These are phyloP conservation scores for Aspergillus ellipticus DNA, from an alignment of 495 filamentous ascomycete species.

Conservation along the genomic window DNA sequence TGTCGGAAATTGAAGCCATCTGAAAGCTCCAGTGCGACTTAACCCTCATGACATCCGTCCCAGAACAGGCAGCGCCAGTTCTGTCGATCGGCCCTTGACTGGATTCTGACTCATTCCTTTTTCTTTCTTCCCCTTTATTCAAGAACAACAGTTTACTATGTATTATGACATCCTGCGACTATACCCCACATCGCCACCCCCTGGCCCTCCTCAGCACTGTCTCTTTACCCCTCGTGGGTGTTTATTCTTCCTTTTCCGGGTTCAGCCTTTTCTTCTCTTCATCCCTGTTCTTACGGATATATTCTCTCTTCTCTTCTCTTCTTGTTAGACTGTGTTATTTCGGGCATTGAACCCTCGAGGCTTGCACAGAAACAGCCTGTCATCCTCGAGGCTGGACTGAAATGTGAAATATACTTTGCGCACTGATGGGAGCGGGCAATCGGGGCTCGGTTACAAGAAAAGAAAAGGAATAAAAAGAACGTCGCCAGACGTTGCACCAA, in stretches of 20 bases:
- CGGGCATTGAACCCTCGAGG: not conserved
- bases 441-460: too few species aligned
- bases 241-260: conserved; percentile 9
- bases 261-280: not conserved
- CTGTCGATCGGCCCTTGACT: too few species aligned
- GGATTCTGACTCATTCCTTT: not conserved
- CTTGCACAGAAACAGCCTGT: conserved; percentile 8
- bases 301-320: not conserved
- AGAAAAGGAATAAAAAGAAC: not conserved
- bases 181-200: conserved; percentile 19
- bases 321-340: not conserved
- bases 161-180: conserved; percentile 11
- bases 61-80: too few species aligned
- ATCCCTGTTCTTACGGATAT: not conserved
- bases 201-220: conserved; percentile 12
- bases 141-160: conserved; percentile 5
- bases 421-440: too few species aligned
- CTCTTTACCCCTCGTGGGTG: not conserved
- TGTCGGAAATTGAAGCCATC: not conserved
- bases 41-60: too few species aligned
- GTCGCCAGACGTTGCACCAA: not conserved
- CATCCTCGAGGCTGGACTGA: not conserved
- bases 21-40: too few species aligned
- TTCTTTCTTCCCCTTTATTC: not conserved
- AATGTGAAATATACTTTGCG: too few species aligned